Evolutionary conservation across 2,329 filamentous ascomycete genomes (phyloP), one percentile per base, ranked within the genome.

Genomic region (Zasmidium cellare): DNA sequence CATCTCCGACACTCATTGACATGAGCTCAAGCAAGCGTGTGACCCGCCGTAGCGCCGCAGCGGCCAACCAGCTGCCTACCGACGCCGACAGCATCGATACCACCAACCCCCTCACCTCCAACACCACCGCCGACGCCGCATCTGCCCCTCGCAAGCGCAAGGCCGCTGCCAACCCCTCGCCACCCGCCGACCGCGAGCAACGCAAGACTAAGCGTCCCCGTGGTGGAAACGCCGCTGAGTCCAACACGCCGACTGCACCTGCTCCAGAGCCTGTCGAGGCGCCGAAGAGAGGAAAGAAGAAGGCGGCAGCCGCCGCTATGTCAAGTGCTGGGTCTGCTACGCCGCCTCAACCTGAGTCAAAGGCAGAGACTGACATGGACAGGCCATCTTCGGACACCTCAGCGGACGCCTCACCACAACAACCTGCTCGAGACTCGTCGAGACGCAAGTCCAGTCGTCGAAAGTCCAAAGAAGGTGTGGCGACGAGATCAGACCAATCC

Each of bases 51-150:
- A 41, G 35, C 56, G 62, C 64, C 53, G 57, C 66, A 54, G 60
- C 92, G 5, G 25, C 25, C 77, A 89, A 92, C 81, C 92, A 92
- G 82, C 87, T 91, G 85, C 90, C 90, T 80, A 89, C 90, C 78
- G 82, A 82, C 72, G 54, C 31, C 55, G 51, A 60, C 44, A 68
- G 24, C 79, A 77, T 79, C 77, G 67, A 77, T 79, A 60, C 56
- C 47, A 55, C 60, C 57, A 53, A 52, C 54, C 49, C 53, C 55
- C 52, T 54, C 50, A 47, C 55, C 55, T 47, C 61, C 59, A 60
- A 60, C 24, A 56, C 55, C 70, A 74, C 79, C 65, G 47, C 71
- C 68, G 64, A 72, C 63, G 76, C 84, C 62, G 84, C 77, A 51
- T 61, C 74, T 70, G 41, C 66, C 60, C 54, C 76, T 76, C 71